These are phyloP conservation scores for Fraxinus velutina DNA, from an alignment of 305 asterid genomes.

Conservation along the genomic window DNA sequence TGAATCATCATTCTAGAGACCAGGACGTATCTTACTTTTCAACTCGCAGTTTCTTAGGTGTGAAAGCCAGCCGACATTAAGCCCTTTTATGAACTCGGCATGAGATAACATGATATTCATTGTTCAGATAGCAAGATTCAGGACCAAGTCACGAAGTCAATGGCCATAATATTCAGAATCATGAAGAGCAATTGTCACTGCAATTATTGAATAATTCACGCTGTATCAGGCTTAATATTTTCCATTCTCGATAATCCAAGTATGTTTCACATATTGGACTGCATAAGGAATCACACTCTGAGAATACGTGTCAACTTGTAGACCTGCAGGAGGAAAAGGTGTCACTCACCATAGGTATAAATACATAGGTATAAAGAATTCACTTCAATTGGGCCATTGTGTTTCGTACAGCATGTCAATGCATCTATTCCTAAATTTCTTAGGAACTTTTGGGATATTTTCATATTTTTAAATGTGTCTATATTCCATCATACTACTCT, in stretches of 20 bases:
- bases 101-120: not conserved
- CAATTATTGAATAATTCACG: not conserved
- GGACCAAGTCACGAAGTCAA: conserved; percentile 9
- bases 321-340: conserved; percentile 51
- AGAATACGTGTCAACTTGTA: conserved; percentile 77
- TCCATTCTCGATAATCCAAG: not conserved
- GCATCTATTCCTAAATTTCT: not conserved
- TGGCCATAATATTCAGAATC: not conserved
- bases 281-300: conserved; percentile 39
- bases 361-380: not conserved
- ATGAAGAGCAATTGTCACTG: not conserved
- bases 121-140: conserved; percentile 1
- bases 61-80: not conserved
- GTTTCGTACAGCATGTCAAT: not conserved
- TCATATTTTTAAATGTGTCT: not conserved
- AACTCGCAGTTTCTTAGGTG: not conserved
- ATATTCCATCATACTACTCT: not conserved
- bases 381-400: not conserved
- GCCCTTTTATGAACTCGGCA: conserved; percentile 1
- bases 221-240: not conserved
- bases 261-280: not conserved
- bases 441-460: not conserved
- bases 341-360: too few relatives aligned
- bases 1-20: not conserved
- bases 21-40: not conserved